These are phyloP conservation scores for Ophiocordyceps camponoti-saundersi DNA, from an alignment of 2,329 filamentous ascomycete genomes.

Conservation along the genomic window DNA sequence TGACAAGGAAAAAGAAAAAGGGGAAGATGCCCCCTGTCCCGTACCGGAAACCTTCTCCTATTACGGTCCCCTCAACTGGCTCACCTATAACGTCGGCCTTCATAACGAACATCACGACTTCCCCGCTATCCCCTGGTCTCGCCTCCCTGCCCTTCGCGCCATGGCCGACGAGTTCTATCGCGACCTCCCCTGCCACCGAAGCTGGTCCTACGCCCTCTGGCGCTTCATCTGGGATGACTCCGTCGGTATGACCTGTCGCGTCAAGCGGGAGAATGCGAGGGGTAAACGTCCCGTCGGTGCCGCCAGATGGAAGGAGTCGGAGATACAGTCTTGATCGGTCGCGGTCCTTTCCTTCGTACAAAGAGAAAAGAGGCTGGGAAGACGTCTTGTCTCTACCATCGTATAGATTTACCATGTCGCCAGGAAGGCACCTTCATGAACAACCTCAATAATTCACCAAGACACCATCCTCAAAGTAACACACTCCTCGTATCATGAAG, in stretches of 20 bases:
- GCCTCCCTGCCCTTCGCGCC: slow-evolving; percentile 56
- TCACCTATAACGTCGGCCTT: slow-evolving; percentile 93
- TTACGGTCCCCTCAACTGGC: slow-evolving; percentile 78
- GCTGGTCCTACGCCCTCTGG: slow-evolving; percentile 89
- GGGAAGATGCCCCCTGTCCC: slow-evolving; percentile 29
- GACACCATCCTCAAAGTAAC: too few relatives aligned
- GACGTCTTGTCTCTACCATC: too few relatives aligned
- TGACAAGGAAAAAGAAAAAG: too few relatives aligned
- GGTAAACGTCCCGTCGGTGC: slow-evolving; percentile 27
- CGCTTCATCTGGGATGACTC: slow-evolving; percentile 84
- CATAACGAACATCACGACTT: slow-evolving; percentile 99
- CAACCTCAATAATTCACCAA: too few relatives aligned
- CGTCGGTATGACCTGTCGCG: slow-evolving; percentile 78
- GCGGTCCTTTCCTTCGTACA: too few relatives aligned
- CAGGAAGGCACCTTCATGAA: too few relatives aligned
- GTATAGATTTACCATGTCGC: too few relatives aligned
- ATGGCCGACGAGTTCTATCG: slow-evolving; percentile 87
- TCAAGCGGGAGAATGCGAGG: slow-evolving; percentile 71
- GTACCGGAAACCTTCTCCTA: slow-evolving; percentile 94
- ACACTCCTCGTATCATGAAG: too few relatives aligned
- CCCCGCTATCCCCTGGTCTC: slow-evolving; percentile 88
- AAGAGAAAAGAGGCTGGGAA: too few relatives aligned
- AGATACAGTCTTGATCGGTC: slow-evolving; percentile 42
- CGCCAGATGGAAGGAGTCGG: slow-evolving; percentile 45
- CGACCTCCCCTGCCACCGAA: slow-evolving; percentile 68